Evolutionary conservation across 2,329 filamentous ascomycete species (phyloP), one percentile per base, ranked within the genome.

Genomic region (Venturia pyrina): DNA sequence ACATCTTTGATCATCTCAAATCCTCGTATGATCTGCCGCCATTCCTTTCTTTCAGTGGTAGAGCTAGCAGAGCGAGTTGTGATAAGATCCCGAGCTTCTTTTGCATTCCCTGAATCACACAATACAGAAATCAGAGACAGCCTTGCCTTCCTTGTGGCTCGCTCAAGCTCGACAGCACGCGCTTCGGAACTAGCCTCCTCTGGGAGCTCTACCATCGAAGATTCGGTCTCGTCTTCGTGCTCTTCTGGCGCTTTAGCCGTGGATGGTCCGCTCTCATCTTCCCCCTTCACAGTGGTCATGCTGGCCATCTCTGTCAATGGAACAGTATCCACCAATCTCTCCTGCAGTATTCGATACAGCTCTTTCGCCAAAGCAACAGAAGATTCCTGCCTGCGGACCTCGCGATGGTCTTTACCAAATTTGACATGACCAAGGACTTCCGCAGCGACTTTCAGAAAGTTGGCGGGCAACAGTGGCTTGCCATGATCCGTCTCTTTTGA

Each of bases 301-400:
- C n/a, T 19, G 24, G 24, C 11, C 24, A 15, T 4, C 3, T 34
- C 28, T 15, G n/a, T 28, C 28, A 6, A 19, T n/a, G 53, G 17
- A 37, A 34, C 32, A 5, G n/a, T 15, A n/a, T 32, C 28, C 17
- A n/a, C 11, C 53, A 13, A 17, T 37, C 53, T 34, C n/a, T 37
- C 32, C 28, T 59, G 53, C 53, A 59, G 32, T 34, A n/a, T 37
- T 59, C 53, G 28, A 37, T 59, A 59, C 5, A 59, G 32, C 53
- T 59, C 53, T 59, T 37, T 59, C 53, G 53, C 53, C 53, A 59
- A 37, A 17, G 53, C 53, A 19, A 59, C 53, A 59, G 28, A 37
- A 59, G 28, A 59, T 11, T 59, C 53, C 28, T 59, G 53, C 5
- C 32, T 59, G 17, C 15, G 53, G 32, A 34, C 28, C 28, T 37